Evolutionary conservation across 768 basidiomycete genomes (phyloP).

Genomic region (Xanthoconium purpureum): DNA sequence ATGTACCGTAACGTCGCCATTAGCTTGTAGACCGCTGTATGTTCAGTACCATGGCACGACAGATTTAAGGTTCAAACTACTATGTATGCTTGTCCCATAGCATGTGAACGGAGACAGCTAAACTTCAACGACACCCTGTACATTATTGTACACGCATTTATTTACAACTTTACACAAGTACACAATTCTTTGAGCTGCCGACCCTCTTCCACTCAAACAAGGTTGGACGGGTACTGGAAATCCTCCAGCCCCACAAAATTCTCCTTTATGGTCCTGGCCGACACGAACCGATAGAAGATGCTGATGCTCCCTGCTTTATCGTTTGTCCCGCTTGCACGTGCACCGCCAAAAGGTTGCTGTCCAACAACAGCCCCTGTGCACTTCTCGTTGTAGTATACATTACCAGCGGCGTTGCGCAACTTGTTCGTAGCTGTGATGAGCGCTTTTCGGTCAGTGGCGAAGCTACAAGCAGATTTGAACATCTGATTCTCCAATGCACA

Average conservation of each 20-base stretch:
- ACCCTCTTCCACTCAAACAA: conserved; percentile 42
- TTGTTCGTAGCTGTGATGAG: conserved; percentile 76
- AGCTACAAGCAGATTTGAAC: conserved; percentile 45
- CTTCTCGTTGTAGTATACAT: conserved; percentile 97
- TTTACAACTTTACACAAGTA: no score
- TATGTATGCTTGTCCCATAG: no score
- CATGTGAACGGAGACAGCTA: no score
- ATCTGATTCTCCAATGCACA: not conserved
- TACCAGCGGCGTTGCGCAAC: conserved; percentile 89
- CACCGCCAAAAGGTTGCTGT: conserved; percentile 97
- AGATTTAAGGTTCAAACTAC: no score
- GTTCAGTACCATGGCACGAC: no score
- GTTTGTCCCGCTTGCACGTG: conserved; percentile 90
- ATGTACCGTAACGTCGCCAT: no score
- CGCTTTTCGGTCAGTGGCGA: conserved; percentile 76
- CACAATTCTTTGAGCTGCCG: not conserved
- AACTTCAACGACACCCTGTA: no score
- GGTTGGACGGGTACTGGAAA: conserved; percentile 84
- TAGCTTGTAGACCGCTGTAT: no score
- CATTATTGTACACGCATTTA: no score
- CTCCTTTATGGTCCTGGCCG: conserved; percentile 94
- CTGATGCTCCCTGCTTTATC: conserved; percentile 91
- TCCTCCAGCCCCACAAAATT: conserved; percentile 84
- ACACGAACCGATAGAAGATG: conserved; percentile 79
- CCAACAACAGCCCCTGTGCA: conserved; percentile 98